Percentiles rank a stretch among this genome's conserved stretches.
Conservation (phyloP, 2,329 filamentous ascomycete genomes). For the Claviceps monticola region DNA sequence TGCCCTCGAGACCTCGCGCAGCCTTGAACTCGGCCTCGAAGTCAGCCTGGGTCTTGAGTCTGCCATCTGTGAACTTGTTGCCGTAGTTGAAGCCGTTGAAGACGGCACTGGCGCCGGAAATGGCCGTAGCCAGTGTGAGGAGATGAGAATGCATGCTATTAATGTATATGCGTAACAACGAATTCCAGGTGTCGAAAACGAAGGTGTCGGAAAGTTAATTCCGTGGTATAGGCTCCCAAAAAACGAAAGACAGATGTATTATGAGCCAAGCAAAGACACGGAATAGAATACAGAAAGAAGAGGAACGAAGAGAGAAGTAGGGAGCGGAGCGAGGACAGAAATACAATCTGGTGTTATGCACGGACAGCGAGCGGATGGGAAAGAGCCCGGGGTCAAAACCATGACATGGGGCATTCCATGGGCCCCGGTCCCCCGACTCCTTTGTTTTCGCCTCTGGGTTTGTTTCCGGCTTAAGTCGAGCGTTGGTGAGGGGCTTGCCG, state of each 20-base stretch:
- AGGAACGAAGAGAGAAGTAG: background rate
- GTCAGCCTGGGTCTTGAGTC: constrained; percentile 45
- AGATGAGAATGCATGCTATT: constrained; percentile 13
- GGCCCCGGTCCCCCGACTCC: too few species aligned
- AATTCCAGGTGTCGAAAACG: background rate
- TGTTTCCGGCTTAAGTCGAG: too few species aligned
- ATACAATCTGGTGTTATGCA: background rate
- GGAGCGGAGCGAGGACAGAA: too few species aligned
- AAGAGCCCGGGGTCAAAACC: too few species aligned
- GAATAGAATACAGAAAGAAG: background rate
- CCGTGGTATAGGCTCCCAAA: background rate
- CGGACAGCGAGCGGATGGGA: background rate
- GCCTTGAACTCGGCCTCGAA: constrained; percentile 58
- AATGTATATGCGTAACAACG: background rate
- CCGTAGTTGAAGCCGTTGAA: constrained; percentile 65
- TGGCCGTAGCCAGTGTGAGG: constrained; percentile 20
- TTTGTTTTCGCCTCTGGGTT: too few species aligned
- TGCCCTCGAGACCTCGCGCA: constrained; percentile 49
- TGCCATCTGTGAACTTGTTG: constrained; percentile 43
- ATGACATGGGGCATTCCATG: too few species aligned
- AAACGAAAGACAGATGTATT: background rate
- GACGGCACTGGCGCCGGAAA: constrained; percentile 22
- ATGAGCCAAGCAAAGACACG: background rate
- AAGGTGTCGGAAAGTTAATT: background rate
- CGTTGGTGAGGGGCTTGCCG: too few species aligned